Conservation (phyloP, 495 filamentous ascomycete genomes). For the Aspergillus carlsbadensis region DNA sequence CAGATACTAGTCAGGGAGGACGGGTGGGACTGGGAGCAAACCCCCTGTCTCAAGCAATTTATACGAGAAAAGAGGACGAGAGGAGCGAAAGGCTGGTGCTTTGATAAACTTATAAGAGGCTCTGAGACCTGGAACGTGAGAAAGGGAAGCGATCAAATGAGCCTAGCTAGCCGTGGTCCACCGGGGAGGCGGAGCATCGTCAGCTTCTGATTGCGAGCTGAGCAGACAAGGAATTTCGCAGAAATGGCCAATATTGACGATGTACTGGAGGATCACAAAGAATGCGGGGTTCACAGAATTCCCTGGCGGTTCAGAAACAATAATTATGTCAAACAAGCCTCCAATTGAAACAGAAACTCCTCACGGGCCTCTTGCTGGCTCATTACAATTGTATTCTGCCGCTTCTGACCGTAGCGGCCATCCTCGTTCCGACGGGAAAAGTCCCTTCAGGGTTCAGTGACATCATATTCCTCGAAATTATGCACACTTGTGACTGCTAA, state of each 20-base stretch:
- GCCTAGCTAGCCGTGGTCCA: constrained; percentile 13
- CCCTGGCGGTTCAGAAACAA: not conserved
- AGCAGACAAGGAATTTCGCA: not conserved
- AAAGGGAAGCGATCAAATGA: not conserved
- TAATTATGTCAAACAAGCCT: not conserved
- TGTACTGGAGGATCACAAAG: not conserved
- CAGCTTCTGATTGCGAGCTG: constrained; percentile 8
- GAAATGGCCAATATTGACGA: not conserved
- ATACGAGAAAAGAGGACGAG: constrained; percentile 8
- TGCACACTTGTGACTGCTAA: not conserved
- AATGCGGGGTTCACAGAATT: not conserved
- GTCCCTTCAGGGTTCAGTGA: not conserved
- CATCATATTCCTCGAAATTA: not conserved
- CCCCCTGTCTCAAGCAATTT: constrained; percentile 6
- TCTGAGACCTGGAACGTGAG: not conserved
- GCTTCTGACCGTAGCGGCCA: not conserved
- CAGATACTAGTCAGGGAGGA: constrained; percentile 13
- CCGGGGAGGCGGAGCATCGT: constrained; percentile 20
- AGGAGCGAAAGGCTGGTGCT: constrained; percentile 9
- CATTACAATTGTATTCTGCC: not conserved
- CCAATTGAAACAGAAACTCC: not conserved
- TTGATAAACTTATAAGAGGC: not conserved
- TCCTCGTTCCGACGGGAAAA: not conserved
- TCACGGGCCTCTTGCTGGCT: not conserved
- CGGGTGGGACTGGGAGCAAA: constrained; percentile 27